Base-by-base conservation (phyloP, 2,329 filamentous ascomycete genomes). In the Coniella vitis region DNA sequence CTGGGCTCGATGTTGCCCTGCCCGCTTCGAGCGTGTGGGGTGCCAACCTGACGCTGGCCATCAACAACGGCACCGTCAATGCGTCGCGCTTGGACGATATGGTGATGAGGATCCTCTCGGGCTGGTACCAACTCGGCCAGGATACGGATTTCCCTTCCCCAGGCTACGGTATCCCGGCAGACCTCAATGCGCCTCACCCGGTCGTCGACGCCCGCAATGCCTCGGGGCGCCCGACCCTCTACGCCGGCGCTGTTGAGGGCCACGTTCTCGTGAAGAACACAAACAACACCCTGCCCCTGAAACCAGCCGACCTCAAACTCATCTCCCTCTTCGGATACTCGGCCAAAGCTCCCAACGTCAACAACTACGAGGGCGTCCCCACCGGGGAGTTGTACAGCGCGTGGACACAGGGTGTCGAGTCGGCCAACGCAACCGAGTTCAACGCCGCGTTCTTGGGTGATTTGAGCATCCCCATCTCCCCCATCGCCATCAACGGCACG, bases 1-100 rank as follows among this genome's bases (percentile, higher is more conserved):
- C 76, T 17, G 83, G 83, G 0, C 66, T 86, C 2, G 83, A 87
- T 54, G 84, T 87, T 81, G 72, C 75, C 4, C 86, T 86, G 83
- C 83, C 83, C 12, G 5, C 5, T 7, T 42, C 40, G 16, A 20
- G 12, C 4, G 40, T 42, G 25, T 42, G 40, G 40, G 40, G 40
- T n/a, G 56, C 61, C 3, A 84, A 87, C 17, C 71, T 86, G 0
- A 67, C 71, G 0, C 63, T 71, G 4, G 77, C 82, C 0, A 75
- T 87, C 12, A 67, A 68, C 10, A 83, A 85, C 53, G 81, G 81
- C 2, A 75, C 75, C 0, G 65, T 87, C 0, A 65, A 78, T 0
- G 66, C 75, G 48, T 64, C 67, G 1, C 72, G 81, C 4, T 52
- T 86, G 0, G 69, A 75, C 45, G 78, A 86, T 52, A 86, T 85